Conservation (phyloP, 1,284 basidiomycete species). For the Dichomitus squalens region DNA sequence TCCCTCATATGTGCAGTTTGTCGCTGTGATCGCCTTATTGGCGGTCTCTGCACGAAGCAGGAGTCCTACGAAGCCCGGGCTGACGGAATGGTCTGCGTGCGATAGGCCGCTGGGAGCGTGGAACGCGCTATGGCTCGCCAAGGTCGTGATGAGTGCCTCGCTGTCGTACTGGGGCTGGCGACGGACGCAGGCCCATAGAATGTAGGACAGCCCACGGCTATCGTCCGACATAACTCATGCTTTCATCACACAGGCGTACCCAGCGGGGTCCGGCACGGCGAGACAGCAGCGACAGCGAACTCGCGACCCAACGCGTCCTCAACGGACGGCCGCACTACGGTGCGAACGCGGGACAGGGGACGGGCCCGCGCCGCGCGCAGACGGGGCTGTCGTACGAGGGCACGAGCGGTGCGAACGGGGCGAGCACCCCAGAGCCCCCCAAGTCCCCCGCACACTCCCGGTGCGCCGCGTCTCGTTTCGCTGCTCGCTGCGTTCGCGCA, state of each 20-base stretch:
- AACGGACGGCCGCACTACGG: constrained; percentile 14
- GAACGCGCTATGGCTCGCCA: constrained; percentile 69
- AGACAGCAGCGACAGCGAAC: constrained; percentile 11
- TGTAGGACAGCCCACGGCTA: background rate
- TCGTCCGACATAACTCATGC: background rate
- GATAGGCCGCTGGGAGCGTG: constrained; percentile 69
- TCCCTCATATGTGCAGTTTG: constrained; percentile 21
- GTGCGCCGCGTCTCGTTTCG: constrained; percentile 32
- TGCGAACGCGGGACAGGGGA: background rate
- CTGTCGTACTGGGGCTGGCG: constrained; percentile 65
- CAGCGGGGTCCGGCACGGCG: background rate
- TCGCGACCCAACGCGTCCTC: constrained; percentile 12
- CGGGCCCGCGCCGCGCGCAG: background rate
- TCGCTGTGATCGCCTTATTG: constrained; percentile 56
- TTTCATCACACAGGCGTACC: background rate
- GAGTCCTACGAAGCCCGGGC: constrained; percentile 47
- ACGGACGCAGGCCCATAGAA: constrained; percentile 44
- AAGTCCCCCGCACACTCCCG: constrained; percentile 30
- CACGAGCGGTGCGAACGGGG: background rate
- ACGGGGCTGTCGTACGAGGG: constrained; percentile 15
- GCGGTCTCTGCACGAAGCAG: constrained; percentile 49
- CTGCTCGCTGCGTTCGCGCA: background rate
- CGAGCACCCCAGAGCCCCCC: constrained; percentile 9
- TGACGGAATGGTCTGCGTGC: constrained; percentile 69
- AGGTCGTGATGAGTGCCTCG: constrained; percentile 52